phyloP scores from a whole-genome alignment of 1,139 yeast genomes.

The Geotrichum siamense region DNA sequence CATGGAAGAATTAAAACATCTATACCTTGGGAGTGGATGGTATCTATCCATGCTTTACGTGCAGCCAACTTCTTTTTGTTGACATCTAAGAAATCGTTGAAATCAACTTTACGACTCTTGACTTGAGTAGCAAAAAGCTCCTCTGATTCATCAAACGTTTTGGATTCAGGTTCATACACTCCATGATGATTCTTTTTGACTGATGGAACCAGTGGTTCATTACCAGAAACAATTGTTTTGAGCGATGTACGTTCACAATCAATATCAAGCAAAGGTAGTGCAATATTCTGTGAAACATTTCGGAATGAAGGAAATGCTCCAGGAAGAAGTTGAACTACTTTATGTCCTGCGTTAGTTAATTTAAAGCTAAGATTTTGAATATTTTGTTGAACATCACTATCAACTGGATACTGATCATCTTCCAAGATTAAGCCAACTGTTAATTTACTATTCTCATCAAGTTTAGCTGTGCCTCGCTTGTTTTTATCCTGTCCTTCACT shows the following conservation, averaged over 20 bases:
- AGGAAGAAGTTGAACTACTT: conserved; percentile 6
- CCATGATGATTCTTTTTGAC: conserved; percentile 7
- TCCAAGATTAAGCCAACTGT: conserved; percentile 13
- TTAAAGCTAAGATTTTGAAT: conserved; percentile 7
- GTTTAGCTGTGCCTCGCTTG: not conserved
- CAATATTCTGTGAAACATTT: conserved; percentile 6
- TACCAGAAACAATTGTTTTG: conserved; percentile 11
- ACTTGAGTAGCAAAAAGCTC: conserved; percentile 5
- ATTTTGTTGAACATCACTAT: conserved; percentile 9
- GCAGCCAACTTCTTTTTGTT: conserved; percentile 4
- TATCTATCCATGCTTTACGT: conserved; percentile 13
- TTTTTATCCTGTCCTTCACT: conserved; percentile 19
- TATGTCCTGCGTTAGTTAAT: conserved; percentile 12
- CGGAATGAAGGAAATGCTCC: conserved; percentile 10
- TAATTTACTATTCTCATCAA: not conserved
- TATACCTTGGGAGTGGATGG: conserved; percentile 7
- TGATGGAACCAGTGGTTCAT: conserved; percentile 17
- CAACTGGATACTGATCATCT: conserved; percentile 8
- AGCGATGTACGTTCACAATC: conserved; percentile 10
- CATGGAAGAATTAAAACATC: conserved; percentile 16
- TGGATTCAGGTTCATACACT: conserved; percentile 3
- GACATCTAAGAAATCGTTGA: conserved; percentile 1
- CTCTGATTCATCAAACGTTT: conserved; percentile 3
- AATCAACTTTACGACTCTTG: not conserved
- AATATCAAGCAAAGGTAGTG: conserved; percentile 13